Conservation (phyloP, 2,329 filamentous ascomycete species). For the Monilinia vaccinii-corymbosi region DNA sequence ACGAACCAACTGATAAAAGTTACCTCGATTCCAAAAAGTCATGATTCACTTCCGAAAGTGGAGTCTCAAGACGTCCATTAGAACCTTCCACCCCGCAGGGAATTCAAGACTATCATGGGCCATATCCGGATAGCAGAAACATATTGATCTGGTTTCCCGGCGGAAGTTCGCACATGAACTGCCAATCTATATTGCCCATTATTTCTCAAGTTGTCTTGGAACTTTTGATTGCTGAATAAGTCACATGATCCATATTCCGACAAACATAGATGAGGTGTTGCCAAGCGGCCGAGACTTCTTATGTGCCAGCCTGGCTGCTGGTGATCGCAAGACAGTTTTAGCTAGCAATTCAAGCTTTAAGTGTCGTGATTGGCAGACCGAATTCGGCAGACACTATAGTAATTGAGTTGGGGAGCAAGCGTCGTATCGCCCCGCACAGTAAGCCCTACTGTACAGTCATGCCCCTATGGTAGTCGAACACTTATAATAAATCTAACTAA, state of each 20-base stretch:
- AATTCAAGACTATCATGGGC: neutral
- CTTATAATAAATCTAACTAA: neutral
- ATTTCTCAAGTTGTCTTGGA: neutral
- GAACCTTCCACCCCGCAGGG: neutral
- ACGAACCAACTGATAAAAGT: neutral
- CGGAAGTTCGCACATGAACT: neutral
- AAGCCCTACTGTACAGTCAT: neutral
- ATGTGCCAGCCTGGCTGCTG: neutral
- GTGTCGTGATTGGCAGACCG: neutral
- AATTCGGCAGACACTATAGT: neutral
- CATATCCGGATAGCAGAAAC: neutral
- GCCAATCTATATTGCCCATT: neutral
- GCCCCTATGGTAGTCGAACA: neutral
- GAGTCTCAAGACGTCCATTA: neutral
- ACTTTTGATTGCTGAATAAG: too few species aligned
- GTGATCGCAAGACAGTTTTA: neutral
- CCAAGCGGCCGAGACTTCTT: neutral
- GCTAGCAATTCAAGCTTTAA: neutral
- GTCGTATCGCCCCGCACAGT: neutral
- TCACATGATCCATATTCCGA: too few species aligned
- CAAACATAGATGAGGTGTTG: neutral
- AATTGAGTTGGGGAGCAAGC: neutral
- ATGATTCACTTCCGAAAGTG: neutral
- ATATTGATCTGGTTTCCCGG: neutral
- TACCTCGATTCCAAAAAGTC: neutral